Percentiles rank a stretch among this genome's conserved stretches.
These are phyloP conservation scores for Pleurotus platypus DNA, from an alignment of 768 basidiomycete species.

Conservation along the genomic window DNA sequence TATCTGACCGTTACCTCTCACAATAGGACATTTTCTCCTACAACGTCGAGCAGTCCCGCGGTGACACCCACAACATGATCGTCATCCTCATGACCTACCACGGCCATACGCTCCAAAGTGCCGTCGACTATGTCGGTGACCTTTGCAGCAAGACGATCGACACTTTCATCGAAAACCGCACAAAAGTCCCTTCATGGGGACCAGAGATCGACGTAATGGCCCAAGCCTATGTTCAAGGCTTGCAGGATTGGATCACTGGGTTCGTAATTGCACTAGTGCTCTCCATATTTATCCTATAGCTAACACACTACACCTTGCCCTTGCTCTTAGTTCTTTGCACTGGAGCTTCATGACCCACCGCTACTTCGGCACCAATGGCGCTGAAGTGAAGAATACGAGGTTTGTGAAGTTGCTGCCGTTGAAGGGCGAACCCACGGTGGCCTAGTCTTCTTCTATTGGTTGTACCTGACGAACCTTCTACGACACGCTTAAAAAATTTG, in stretches of 20 bases:
- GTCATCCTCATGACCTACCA: conserved; percentile 64
- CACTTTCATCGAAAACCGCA: conserved; percentile 43
- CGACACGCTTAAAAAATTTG: no score
- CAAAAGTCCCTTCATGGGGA: conserved; percentile 58
- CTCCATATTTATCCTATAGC: conserved; percentile 1
- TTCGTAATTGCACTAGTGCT: conserved; percentile 20
- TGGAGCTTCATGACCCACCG: conserved; percentile 72
- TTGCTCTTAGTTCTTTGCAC: conserved; percentile 42
- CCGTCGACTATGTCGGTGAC: conserved; percentile 61
- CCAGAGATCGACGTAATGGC: conserved; percentile 58
- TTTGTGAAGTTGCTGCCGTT: conserved; percentile 47
- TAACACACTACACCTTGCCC: not conserved
- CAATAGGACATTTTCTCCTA: conserved; percentile 71
- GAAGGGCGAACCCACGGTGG: no score
- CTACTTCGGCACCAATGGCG: conserved; percentile 62
- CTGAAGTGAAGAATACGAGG: conserved; percentile 49
- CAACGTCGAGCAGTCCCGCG: conserved; percentile 69
- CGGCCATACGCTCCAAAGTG: conserved; percentile 53
- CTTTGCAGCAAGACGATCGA: conserved; percentile 55
- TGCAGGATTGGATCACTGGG: conserved; percentile 72
- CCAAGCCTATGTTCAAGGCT: conserved; percentile 53
- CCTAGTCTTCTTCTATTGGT: not conserved
- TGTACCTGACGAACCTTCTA: no score
- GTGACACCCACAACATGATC: conserved; percentile 71
- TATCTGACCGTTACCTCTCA: conserved; percentile 7